A percentile compares a stretch with the other conserved stretches of the same genome.
phyloP scores from a whole-genome alignment of 176 grass and related monocot species.

The Musa acuminata region DNA sequence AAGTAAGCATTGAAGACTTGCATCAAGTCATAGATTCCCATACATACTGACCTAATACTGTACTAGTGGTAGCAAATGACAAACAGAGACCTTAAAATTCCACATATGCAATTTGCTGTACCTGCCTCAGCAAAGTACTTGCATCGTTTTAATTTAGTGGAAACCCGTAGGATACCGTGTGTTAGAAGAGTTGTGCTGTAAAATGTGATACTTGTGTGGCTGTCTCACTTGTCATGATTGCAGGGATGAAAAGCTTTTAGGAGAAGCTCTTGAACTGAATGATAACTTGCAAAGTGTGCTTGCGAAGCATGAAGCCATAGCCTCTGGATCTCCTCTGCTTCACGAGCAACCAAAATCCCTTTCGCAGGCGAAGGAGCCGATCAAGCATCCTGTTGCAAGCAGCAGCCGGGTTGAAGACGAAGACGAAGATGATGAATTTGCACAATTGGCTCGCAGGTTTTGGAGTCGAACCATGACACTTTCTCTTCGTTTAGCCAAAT shows the following conservation, averaged over 20 bases:
- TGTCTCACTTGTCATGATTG: not conserved
- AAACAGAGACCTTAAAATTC: no score
- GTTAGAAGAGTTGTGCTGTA: no score
- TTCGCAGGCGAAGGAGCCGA: conserved; percentile 16
- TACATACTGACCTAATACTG: no score
- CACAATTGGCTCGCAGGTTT: conserved; percentile 62
- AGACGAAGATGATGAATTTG: conserved; percentile 66
- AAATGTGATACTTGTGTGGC: no score
- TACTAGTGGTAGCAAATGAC: no score
- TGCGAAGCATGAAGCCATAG: conserved; percentile 53
- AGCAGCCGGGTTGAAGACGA: conserved; percentile 24
- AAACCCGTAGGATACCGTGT: no score
- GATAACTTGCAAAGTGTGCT: conserved; percentile 66
- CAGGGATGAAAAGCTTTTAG: conserved; percentile 73
- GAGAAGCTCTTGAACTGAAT: conserved; percentile 74
- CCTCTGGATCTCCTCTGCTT: conserved; percentile 37
- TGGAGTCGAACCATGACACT: conserved; percentile 1
- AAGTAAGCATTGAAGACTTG: no score
- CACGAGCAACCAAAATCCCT: conserved; percentile 33
- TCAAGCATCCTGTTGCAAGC: conserved; percentile 23
- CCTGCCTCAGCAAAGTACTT: no score
- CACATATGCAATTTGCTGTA: no score
- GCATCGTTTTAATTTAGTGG: no score
- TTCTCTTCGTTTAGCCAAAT: conserved; percentile 1
- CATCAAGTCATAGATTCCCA: no score